Base-by-base conservation (phyloP, 352 stramenopile genomes). In the Globisporangium paddicum region DNA sequence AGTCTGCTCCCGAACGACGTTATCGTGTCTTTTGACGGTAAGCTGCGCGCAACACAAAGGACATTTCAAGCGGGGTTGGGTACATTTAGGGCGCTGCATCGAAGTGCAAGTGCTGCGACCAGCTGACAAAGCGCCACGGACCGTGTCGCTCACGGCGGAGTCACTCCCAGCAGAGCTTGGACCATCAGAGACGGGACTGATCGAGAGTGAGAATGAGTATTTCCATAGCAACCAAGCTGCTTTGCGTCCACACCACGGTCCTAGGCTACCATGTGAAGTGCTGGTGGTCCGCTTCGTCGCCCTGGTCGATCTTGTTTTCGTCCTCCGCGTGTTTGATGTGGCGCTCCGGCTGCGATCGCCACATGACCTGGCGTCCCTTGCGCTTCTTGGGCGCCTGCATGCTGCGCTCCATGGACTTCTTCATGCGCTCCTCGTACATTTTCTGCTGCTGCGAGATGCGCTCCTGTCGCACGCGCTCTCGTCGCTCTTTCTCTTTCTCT, bases 381-480 rank as follows among this genome's bases (percentile, higher is more conserved):
- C 90, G 87, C 59, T 97, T 97, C 69, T 97, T 97, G 13, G 90
- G 90, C 7, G 93, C 88, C 63, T 97, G 89, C 80, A 97, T 93
- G 49, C 85, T 95, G 21, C 93, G 72, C 73, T 96, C 87, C 78
- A 98, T 97, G 14, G 89, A 95, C 62, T 96, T 96, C 62, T 96
- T 92, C 77, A 98, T 96, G 57, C 91, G 76, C 64, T 98, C 90
- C 58, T 97, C 87, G 72, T 97, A 96, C 80, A 96, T 90, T 58
- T 91, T 90, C 62, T 97, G 88, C 69, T 97, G 90, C 66, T 96
- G 77, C n/a, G 86, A 76, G 66, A 96, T 92, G 48, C 93, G 81
- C 71, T 98, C 93, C 45, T 94, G 85, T 1, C 91, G 84, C 51
- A 97, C 91, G 23, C 87, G 82, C 73, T 98, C 91, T 23, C 93